Percentiles rank a stretch among this genome's conserved stretches.
These are phyloP conservation scores for Jimgerdemannia flammicorona DNA, from an alignment of 192 early-diverging fungal species.

Conservation along the genomic window DNA sequence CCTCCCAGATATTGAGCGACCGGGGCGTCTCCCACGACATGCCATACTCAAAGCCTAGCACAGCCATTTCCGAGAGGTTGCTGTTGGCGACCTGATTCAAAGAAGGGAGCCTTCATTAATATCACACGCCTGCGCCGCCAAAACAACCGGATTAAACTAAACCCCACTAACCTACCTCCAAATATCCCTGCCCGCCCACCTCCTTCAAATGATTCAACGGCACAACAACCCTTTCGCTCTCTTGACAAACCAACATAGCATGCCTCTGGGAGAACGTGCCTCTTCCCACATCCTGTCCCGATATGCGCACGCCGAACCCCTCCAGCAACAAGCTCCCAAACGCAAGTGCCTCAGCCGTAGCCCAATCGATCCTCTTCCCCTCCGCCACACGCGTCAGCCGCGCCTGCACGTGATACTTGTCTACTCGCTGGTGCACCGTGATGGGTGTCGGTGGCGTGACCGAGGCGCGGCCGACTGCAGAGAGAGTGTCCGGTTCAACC, in stretches of 20 bases:
- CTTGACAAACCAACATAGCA: constrained; percentile 93
- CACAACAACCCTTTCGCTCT: constrained; percentile 79
- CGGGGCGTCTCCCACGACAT: constrained; percentile 88
- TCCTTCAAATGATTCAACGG: constrained; percentile 72
- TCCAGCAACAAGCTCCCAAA: constrained; percentile 85
- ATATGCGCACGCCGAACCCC: constrained; percentile 87
- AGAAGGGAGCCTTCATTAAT: not conserved
- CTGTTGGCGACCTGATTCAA: constrained; percentile 86
- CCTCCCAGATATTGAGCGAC: constrained; percentile 92
- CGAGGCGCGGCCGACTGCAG: constrained; percentile 72
- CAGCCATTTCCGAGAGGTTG: constrained; percentile 89
- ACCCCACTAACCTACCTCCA: constrained; percentile 21
- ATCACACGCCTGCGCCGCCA: constrained; percentile 3
- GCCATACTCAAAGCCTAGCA: constrained; percentile 95
- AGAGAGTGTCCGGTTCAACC: constrained; percentile 57
- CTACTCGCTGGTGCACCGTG: constrained; percentile 77
- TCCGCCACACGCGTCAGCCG: constrained; percentile 68
- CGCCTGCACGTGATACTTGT: constrained; percentile 88
- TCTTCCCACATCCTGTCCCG: constrained; percentile 96
- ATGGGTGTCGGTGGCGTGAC: constrained; percentile 66
- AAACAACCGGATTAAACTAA: too few relatives aligned
- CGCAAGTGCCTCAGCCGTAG: constrained; percentile 89
- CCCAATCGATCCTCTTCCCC: constrained; percentile 85
- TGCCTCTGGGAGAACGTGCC: constrained; percentile 98
- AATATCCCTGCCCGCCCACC: constrained; percentile 27